Conservation (phyloP, 192 early-diverging fungal genomes). For the Podochytrium sp. region DNA sequence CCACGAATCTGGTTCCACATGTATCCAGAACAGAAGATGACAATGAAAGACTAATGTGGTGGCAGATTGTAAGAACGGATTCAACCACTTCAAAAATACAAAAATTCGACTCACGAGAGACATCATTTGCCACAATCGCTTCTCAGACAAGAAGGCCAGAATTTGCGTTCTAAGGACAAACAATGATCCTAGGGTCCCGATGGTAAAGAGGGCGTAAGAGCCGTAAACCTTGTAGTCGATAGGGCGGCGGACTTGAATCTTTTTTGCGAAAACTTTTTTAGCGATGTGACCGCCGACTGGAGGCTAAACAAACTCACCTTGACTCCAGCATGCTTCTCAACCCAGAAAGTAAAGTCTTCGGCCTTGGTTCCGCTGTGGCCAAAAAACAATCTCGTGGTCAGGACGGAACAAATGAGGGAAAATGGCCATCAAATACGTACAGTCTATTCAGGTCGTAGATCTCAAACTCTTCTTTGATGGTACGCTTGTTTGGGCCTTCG, state of each 20-base stretch:
- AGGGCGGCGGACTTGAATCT: conserved; percentile 56
- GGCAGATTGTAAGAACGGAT: background rate
- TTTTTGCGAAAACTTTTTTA: background rate
- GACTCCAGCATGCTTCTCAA: conserved; percentile 47
- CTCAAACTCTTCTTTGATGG: conserved; percentile 45
- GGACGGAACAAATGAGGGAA: background rate
- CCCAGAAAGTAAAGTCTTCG: conserved; percentile 65
- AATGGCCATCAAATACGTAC: conserved; percentile 36
- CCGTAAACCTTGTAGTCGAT: conserved; percentile 57
- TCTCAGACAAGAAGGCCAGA: conserved; percentile 52
- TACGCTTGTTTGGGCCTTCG: conserved; percentile 52
- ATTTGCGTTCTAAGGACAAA: conserved; percentile 50
- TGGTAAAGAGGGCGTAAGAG: conserved; percentile 35
- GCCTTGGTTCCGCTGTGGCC: conserved; percentile 61
- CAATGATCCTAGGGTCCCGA: conserved; percentile 38
- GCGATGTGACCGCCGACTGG: background rate
- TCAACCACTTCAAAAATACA: background rate
- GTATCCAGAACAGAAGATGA: conserved; percentile 78
- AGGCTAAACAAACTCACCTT: conserved; percentile 26
- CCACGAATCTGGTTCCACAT: conserved; percentile 89
- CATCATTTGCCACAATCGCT: conserved; percentile 59
- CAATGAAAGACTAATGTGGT: conserved; percentile 54
- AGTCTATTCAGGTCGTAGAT: conserved; percentile 63
- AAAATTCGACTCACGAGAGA: conserved; percentile 48
- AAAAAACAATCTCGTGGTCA: too few relatives aligned